These are phyloP conservation scores for Sequoia sempervirens DNA, from an alignment of 75 land plant genomes.

Conservation along the genomic window DNA sequence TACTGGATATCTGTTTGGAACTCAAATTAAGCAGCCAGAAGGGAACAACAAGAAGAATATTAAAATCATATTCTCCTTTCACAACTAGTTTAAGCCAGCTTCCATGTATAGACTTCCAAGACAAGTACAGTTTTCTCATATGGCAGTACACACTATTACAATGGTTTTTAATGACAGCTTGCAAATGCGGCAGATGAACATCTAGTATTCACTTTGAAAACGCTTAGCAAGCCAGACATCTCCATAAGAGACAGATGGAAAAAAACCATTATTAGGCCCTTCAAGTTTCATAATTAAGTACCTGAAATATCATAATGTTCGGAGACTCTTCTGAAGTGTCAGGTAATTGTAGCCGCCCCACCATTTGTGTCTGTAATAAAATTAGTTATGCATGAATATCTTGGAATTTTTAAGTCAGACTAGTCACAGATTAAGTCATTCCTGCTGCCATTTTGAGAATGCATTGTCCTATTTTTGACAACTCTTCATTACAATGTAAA, in stretches of 20 bases:
- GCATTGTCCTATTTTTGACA: neutral
- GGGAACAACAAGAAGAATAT: neutral
- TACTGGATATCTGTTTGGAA: slow-evolving; percentile 54
- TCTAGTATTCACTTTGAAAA: neutral
- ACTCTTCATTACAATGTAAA: neutral
- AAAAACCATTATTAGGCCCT: neutral
- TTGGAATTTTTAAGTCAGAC: neutral
- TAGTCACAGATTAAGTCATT: neutral
- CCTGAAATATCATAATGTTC: slow-evolving; percentile 87
- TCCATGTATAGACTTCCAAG: slow-evolving; percentile 5
- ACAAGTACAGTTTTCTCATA: neutral
- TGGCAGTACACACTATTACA: neutral
- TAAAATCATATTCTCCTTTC: neutral
- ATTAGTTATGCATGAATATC: neutral
- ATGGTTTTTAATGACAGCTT: neutral
- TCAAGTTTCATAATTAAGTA: slow-evolving; percentile 9
- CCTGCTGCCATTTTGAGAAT: neutral
- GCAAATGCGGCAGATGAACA: slow-evolving; percentile 2
- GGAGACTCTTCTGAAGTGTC: slow-evolving; percentile 61
- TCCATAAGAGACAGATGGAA: neutral
- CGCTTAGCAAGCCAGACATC: neutral
- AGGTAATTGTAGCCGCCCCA: slow-evolving; percentile 60
- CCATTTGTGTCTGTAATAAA: slow-evolving; percentile 46
- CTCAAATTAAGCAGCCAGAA: slow-evolving; percentile 10
- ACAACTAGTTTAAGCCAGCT: neutral